A percentile compares a stretch with the other conserved stretches of the same genome.
phyloP scores from a whole-genome alignment of 1,284 basidiomycete genomes.

The Cutaneotrichosporon sp. region DNA sequence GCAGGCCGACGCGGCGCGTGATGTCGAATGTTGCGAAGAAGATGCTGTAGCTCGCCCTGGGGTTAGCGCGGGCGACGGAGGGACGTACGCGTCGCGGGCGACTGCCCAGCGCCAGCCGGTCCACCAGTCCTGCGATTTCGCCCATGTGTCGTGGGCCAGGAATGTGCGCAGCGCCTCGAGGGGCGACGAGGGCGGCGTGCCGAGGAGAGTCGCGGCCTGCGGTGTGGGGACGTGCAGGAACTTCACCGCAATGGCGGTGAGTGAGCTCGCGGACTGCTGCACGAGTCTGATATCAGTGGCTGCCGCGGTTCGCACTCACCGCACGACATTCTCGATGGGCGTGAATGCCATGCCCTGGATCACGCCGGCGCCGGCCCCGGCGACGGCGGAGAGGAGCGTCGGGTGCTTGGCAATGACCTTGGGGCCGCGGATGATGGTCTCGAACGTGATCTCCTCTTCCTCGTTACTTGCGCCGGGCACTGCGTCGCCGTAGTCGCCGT shows the following conservation, averaged over 20 bases:
- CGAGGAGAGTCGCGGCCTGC: conserved; percentile 11
- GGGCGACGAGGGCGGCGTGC: conserved; percentile 24
- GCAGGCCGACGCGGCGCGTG: conserved; percentile 39
- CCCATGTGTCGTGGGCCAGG: conserved; percentile 34
- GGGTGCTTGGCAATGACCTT: conserved; percentile 41
- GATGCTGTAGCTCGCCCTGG: conserved; percentile 40
- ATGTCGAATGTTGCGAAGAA: conserved; percentile 49
- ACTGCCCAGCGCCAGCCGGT: conserved; percentile 44
- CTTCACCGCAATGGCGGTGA: conserved; percentile 19
- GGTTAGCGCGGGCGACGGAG: background rate
- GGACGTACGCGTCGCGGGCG: conserved; percentile 35
- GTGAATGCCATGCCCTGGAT: conserved; percentile 46
- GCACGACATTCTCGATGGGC: conserved; percentile 47
- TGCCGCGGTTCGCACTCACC: conserved; percentile 21
- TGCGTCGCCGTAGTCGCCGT: conserved; percentile 17
- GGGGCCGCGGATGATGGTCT: conserved; percentile 39
- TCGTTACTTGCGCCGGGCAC: conserved; percentile 3
- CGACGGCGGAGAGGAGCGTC: conserved; percentile 41
- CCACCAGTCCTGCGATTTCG: conserved; percentile 40
- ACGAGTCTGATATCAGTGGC: conserved; percentile 25
- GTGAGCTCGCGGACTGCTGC: conserved; percentile 29
- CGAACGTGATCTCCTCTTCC: conserved; percentile 39
- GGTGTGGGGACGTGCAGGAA: conserved; percentile 25
- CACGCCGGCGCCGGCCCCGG: conserved; percentile 43
- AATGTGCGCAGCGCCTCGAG: conserved; percentile 35